Evolutionary conservation across 1,284 basidiomycete genomes (phyloP).

Genomic region (Trichosporon sp.): DNA sequence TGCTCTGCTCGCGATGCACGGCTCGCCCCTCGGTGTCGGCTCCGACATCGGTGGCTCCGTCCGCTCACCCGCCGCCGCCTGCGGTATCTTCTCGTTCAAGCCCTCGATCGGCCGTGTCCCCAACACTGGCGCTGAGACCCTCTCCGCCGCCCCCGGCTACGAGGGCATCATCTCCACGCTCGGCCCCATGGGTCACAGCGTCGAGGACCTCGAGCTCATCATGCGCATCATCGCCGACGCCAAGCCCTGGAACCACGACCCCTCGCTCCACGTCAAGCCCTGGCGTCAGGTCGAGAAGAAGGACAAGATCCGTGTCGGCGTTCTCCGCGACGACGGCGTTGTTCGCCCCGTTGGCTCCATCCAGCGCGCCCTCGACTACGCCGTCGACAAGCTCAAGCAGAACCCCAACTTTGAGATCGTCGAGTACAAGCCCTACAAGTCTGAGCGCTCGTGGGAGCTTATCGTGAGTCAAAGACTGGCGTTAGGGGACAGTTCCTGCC

Average conservation of each 20-base stretch:
- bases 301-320: slow-evolving; percentile 50
- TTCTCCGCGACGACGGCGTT: slow-evolving; percentile 55
- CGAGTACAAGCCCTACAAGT: slow-evolving; percentile 25
- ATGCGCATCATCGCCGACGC: slow-evolving; percentile 49
- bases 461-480: slow-evolving; percentile 11
- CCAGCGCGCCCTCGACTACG: slow-evolving; percentile 37
- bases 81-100: slow-evolving; percentile 45
- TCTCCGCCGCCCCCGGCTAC: slow-evolving; percentile 20
- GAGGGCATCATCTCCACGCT: slow-evolving; percentile 36
- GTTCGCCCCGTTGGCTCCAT: slow-evolving; percentile 54
- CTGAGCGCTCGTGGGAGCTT: slow-evolving; percentile 28
- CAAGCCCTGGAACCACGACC: slow-evolving; percentile 63
- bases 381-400: slow-evolving; percentile 28
- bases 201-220: slow-evolving; percentile 59
- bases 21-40: slow-evolving; percentile 58
- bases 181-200: slow-evolving; percentile 59
- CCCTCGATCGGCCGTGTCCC: slow-evolving; percentile 38
- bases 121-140: slow-evolving; percentile 30
- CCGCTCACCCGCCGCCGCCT: slow-evolving; percentile 29
- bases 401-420: slow-evolving; percentile 31
- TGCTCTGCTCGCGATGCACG: slow-evolving; percentile 57
- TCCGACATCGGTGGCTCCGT: slow-evolving; percentile 46
- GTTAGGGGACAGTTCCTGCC: background rate
- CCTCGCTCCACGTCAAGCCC: slow-evolving; percentile 38
- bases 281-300: slow-evolving; percentile 56